Conservation (phyloP, 2,329 filamentous ascomycete genomes). For the Ceratocystiopsis brevicomis region DNA sequence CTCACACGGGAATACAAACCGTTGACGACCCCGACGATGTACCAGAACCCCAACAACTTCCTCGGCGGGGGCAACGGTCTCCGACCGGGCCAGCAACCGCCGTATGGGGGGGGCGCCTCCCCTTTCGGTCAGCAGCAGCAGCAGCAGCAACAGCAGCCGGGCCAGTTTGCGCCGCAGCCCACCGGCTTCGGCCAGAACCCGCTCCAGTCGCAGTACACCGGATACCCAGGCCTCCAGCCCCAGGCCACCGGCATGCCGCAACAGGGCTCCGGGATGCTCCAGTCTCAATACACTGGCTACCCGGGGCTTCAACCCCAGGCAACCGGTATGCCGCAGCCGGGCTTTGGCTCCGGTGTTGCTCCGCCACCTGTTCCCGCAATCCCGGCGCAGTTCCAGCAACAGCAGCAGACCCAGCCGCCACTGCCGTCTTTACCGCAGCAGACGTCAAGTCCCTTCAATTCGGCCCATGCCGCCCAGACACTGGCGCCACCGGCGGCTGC, state of each 20-base stretch:
- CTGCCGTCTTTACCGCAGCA: constrained; percentile 17
- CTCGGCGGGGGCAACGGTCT: constrained; percentile 56
- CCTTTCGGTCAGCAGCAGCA: constrained; percentile 24
- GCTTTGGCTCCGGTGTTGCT: constrained; percentile 36
- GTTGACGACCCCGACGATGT: constrained; percentile 39
- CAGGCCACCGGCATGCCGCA: constrained; percentile 26
- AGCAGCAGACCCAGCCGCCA: constrained; percentile 12
- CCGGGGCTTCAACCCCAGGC: constrained; percentile 27
- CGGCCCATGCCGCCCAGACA: constrained; percentile 25
- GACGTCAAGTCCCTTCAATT: constrained; percentile 25
- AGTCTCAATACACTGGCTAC: constrained; percentile 42
- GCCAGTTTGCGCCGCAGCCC: constrained; percentile 37
- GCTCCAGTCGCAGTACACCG: constrained; percentile 39
- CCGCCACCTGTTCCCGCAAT: constrained; percentile 38
- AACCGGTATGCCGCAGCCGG: constrained; percentile 32
- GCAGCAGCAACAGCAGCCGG: constrained; percentile 31
- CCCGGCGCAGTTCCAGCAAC: constrained; percentile 39
- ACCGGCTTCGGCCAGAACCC: constrained; percentile 39
- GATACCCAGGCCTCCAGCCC: constrained; percentile 33
- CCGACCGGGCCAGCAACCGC: constrained; percentile 40
- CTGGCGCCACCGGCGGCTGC: constrained; percentile 31
- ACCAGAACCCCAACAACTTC: constrained; percentile 73
- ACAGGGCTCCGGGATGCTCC: constrained; percentile 21
- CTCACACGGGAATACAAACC: no score
- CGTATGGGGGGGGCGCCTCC: constrained; percentile 30